Conservation (phyloP, 176 grass and related monocot genomes). For the Melocanna baccifera region DNA sequence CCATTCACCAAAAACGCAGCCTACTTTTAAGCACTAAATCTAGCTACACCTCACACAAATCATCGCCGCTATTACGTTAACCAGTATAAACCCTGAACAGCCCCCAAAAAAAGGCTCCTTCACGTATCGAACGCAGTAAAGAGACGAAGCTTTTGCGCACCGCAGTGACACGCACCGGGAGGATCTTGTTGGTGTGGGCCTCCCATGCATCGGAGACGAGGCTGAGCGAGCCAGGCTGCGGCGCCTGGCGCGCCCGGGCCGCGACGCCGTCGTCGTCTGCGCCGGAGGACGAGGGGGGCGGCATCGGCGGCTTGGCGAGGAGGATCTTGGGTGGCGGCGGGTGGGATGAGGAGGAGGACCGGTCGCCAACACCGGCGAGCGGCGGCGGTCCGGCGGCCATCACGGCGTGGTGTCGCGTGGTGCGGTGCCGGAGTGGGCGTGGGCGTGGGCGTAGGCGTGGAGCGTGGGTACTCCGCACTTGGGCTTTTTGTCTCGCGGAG, state of each 20-base stretch:
- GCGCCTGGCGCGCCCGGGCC: conserved; percentile 43
- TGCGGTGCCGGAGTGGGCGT: neutral
- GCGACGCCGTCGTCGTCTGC: conserved; percentile 40
- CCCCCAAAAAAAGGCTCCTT: no score
- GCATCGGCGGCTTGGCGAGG: conserved; percentile 60
- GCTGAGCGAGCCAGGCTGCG: conserved; percentile 62
- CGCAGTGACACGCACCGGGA: conserved; percentile 50
- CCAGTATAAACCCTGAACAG: neutral
- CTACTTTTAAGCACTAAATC: neutral
- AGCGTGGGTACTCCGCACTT: neutral
- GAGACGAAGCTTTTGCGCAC: neutral
- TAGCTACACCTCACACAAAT: neutral
- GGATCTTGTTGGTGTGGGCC: conserved; percentile 69
- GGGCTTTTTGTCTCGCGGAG: neutral
- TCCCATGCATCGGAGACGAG: conserved; percentile 85
- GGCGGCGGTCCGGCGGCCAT: conserved; percentile 56
- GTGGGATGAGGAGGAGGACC: conserved; percentile 24
- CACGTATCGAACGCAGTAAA: no score
- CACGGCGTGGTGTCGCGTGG: neutral
- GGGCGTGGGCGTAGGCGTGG: neutral
- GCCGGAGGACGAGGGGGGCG: conserved; percentile 23
- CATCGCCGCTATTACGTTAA: neutral
- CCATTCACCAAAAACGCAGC: neutral
- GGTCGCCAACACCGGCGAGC: neutral
- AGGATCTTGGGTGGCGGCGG: conserved; percentile 81